Conservation (phyloP, 495 filamentous ascomycete species). For the Podospora conica region DNA sequence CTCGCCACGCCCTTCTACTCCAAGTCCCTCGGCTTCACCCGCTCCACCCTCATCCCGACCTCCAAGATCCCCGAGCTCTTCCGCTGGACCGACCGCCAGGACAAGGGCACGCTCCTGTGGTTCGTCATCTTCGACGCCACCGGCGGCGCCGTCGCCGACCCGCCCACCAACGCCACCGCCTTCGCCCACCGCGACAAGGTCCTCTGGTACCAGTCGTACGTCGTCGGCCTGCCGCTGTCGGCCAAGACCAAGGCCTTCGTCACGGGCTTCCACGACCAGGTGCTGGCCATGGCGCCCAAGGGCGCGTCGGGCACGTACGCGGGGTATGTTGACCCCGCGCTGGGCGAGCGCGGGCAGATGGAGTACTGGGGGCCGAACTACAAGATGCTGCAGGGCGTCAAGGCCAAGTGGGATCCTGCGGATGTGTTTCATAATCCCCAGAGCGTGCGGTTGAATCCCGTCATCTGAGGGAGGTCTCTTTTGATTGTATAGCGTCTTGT, state of each 20-base stretch:
- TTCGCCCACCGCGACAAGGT: constrained; percentile 55
- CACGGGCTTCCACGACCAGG: constrained; percentile 39
- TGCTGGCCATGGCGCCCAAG: constrained; percentile 24
- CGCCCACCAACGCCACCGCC: constrained; percentile 43
- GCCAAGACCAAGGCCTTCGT: constrained; percentile 42
- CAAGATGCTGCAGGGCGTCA: constrained; percentile 44
- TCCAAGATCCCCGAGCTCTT: constrained; percentile 41
- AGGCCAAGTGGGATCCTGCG: constrained; percentile 48
- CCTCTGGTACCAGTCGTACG: constrained; percentile 54
- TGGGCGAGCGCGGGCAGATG: constrained; percentile 41
- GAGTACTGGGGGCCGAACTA: constrained; percentile 54
- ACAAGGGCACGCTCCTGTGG: constrained; percentile 48
- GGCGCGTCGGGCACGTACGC: constrained; percentile 52
- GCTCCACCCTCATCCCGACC: constrained; percentile 38
- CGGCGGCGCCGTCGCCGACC: constrained; percentile 48
- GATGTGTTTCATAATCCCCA: constrained; percentile 61
- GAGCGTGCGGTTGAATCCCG: constrained; percentile 36
- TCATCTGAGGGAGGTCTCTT: neutral
- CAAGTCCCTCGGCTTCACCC: constrained; percentile 47
- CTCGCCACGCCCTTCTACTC: constrained; percentile 46
- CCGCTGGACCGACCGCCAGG: constrained; percentile 42
- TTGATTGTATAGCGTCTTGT: neutral
- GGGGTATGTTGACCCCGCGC: constrained; percentile 63
- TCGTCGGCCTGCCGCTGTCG: constrained; percentile 43
- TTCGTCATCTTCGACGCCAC: constrained; percentile 51